Conservation (phyloP, 2,329 filamentous ascomycete genomes). For the Aspergillus sergii region DNA sequence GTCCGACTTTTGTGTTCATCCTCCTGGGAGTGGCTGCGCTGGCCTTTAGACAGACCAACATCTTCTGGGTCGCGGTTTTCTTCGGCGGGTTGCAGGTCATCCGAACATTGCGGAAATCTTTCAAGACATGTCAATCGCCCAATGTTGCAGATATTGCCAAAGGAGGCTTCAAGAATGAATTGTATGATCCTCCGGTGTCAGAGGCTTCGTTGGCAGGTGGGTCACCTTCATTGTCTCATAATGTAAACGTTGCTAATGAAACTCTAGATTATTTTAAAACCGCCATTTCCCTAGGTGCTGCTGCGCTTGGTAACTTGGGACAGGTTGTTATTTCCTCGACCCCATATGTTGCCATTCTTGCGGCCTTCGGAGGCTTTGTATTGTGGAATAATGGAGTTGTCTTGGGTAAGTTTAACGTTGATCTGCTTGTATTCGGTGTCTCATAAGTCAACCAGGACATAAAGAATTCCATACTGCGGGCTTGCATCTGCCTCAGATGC, state of each 20-base stretch:
- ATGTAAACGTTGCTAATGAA: conserved; percentile 26
- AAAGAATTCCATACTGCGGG: conserved; percentile 93
- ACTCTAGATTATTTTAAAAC: conserved; percentile 51
- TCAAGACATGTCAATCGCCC: conserved; percentile 30
- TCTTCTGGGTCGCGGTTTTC: conserved; percentile 79
- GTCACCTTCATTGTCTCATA: conserved; percentile 7
- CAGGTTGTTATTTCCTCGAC: conserved; percentile 42
- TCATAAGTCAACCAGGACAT: conserved; percentile 63
- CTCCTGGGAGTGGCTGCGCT: conserved; percentile 67
- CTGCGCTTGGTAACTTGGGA: conserved; percentile 50
- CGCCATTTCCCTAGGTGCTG: conserved; percentile 66
- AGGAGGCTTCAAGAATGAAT: conserved; percentile 38
- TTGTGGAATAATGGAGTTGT: conserved; percentile 89
- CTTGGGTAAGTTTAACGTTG: conserved; percentile 61
- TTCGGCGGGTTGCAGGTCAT: conserved; percentile 49
- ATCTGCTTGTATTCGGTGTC: background rate
- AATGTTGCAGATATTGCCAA: conserved; percentile 33
- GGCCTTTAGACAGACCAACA: conserved; percentile 88
- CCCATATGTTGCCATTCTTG: conserved; percentile 65
- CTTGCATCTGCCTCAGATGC: conserved; percentile 85
- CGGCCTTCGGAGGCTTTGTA: conserved; percentile 73
- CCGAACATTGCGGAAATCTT: conserved; percentile 34
- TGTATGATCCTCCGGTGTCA: conserved; percentile 54
- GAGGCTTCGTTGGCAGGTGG: conserved; percentile 55
- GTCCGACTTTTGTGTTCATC: conserved; percentile 46